A percentile compares a stretch with the other conserved stretches of the same genome.
Conservation (phyloP, 1,284 basidiomycete genomes). For the Fomitopsis pinicola region DNA sequence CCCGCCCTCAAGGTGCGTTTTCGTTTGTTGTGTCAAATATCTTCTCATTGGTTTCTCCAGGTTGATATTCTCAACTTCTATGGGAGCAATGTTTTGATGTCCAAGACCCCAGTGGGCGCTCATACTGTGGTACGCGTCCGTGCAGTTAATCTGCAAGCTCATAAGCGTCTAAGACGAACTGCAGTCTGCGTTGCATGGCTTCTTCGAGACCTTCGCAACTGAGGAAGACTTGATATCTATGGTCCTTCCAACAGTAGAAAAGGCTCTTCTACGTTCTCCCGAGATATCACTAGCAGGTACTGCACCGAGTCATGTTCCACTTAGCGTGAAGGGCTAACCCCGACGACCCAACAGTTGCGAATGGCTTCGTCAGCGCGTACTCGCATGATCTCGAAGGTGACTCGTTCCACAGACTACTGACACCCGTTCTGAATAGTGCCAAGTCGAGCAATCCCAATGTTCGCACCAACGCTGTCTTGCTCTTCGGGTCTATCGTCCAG, state of each 20-base stretch:
- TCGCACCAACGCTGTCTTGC: slow-evolving; percentile 51
- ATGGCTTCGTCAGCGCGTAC: slow-evolving; percentile 56
- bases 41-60: slow-evolving; percentile 28
- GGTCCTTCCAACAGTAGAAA: slow-evolving; percentile 68
- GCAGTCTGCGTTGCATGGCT: slow-evolving; percentile 54
- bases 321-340: slow-evolving; percentile 2
- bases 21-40: background rate
- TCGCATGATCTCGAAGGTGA: slow-evolving; percentile 47
- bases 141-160: background rate
- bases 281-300: slow-evolving; percentile 63
- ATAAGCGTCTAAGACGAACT: slow-evolving; percentile 2
- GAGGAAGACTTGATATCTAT: slow-evolving; percentile 44
- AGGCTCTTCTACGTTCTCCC: slow-evolving; percentile 69
- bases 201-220: slow-evolving; percentile 50
- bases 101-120: slow-evolving; percentile 45
- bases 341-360: slow-evolving; percentile 36
- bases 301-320: slow-evolving; percentile 11
- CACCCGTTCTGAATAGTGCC: slow-evolving; percentile 62
- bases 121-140: slow-evolving; percentile 43
- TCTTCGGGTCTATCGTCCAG: slow-evolving; percentile 58
- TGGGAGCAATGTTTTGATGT: slow-evolving; percentile 48
- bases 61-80: slow-evolving; percentile 52
- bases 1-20: slow-evolving; percentile 39
- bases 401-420: slow-evolving; percentile 60
- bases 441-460: slow-evolving; percentile 75